Evolutionary conservation across 2,329 filamentous ascomycete genomes (phyloP).

Genomic region (Fonsecaea pedrosoi): DNA sequence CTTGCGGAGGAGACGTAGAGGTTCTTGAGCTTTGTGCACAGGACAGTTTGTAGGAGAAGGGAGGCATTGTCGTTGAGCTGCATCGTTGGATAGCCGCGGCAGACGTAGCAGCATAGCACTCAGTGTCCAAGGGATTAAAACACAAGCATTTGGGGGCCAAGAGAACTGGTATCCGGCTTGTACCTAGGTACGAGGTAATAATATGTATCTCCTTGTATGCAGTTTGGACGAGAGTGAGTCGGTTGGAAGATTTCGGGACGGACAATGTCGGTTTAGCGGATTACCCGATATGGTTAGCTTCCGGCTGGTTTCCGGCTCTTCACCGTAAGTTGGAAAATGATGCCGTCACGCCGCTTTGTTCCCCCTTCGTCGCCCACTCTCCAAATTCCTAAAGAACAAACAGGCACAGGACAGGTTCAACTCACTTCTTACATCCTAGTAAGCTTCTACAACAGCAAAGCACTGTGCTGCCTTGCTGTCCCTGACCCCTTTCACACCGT

Average conservation of each 20-base stretch:
- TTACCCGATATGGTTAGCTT: constrained; percentile 6
- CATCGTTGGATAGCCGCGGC: background rate
- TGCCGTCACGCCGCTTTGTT: background rate
- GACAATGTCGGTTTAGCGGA: background rate
- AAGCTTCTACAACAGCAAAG: constrained; percentile 15
- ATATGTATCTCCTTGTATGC: background rate
- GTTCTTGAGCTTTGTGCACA: background rate
- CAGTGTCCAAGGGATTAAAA: background rate
- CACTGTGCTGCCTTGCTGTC: constrained; percentile 6
- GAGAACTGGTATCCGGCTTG: background rate
- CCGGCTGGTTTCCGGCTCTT: background rate
- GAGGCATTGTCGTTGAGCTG: background rate
- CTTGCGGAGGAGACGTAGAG: background rate
- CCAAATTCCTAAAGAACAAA: background rate
- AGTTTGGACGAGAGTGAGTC: background rate
- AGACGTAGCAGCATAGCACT: background rate
- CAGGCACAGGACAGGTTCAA: background rate
- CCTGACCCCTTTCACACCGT: background rate
- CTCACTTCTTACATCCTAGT: background rate
- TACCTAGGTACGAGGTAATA: background rate
- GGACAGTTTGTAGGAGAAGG: background rate
- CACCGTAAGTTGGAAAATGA: constrained; percentile 15
- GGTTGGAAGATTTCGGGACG: background rate
- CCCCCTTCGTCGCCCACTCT: background rate
- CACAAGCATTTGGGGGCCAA: background rate